Conservation (phyloP, 1,284 basidiomycete species). For the Grifola frondosa region DNA sequence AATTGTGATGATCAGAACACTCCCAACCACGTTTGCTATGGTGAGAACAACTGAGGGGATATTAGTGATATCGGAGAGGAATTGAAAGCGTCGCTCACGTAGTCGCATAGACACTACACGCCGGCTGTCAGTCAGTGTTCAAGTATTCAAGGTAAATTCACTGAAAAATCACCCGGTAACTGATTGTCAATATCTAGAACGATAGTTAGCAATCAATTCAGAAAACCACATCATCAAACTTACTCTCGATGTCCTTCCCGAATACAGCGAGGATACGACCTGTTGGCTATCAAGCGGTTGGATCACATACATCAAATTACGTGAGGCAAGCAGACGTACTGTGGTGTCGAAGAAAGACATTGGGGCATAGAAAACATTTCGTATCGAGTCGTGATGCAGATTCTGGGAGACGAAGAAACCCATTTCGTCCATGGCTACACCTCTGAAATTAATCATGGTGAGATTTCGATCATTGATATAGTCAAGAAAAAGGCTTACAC, state of each 20-base stretch:
- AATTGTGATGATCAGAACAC: slow-evolving; percentile 66
- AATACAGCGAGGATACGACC: slow-evolving; percentile 67
- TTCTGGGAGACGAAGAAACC: slow-evolving; percentile 59
- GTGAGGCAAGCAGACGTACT: slow-evolving; percentile 32
- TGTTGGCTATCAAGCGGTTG: slow-evolving; percentile 41
- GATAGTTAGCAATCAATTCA: slow-evolving; percentile 1
- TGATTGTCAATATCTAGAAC: slow-evolving; percentile 59
- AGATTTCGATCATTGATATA: slow-evolving; percentile 13
- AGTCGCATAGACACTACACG: slow-evolving; percentile 63
- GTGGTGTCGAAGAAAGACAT: slow-evolving; percentile 75
- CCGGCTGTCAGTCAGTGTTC: slow-evolving; percentile 9
- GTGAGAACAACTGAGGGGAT: slow-evolving; percentile 45
- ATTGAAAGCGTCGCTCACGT: slow-evolving; percentile 37
- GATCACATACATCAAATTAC: not conserved
- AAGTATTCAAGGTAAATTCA: not conserved
- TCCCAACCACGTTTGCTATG: slow-evolving; percentile 52
- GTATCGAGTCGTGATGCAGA: slow-evolving; percentile 53
- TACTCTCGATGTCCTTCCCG: slow-evolving; percentile 63
- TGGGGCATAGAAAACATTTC: slow-evolving; percentile 62
- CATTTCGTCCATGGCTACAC: slow-evolving; percentile 53
- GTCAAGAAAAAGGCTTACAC: slow-evolving; percentile 39
- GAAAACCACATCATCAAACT: slow-evolving; percentile 11
- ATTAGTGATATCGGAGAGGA: not conserved
- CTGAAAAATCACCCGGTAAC: slow-evolving; percentile 41
- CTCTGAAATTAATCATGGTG: slow-evolving; percentile 38